Evolutionary conservation across 768 basidiomycete species (phyloP).

Genomic region (Butyriboletus loyo): DNA sequence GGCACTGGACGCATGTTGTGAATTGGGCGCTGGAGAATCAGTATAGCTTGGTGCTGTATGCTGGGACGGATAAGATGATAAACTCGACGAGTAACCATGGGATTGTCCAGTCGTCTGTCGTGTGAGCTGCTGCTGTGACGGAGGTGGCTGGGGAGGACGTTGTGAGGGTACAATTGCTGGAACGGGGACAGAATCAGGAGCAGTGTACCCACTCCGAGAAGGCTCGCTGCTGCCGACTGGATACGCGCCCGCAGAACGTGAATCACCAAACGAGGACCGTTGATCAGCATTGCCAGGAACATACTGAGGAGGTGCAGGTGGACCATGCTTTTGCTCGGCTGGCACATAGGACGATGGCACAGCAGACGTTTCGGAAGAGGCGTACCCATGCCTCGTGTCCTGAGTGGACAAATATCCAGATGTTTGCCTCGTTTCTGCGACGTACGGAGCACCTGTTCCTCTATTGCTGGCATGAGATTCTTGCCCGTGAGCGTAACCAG

Average conservation of each 20-base stretch:
- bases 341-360: constrained; percentile 14
- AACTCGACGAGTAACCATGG: constrained; percentile 14
- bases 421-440: constrained; percentile 20
- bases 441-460: constrained; percentile 2
- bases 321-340: constrained; percentile 20
- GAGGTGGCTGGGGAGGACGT: constrained; percentile 11
- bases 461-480: constrained; percentile 17
- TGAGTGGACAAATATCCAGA: constrained; percentile 18
- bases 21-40: constrained; percentile 16
- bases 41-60: constrained; percentile 13
- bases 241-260: constrained; percentile 20
- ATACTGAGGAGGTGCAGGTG: constrained; percentile 11
- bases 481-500: constrained; percentile 14
- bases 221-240: constrained; percentile 5
- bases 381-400: constrained; percentile 22
- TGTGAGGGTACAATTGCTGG: constrained; percentile 17
- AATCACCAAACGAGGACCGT: constrained; percentile 21
- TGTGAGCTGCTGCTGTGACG: constrained; percentile 18
- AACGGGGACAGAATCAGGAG: constrained; percentile 14
- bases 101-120: constrained; percentile 18
- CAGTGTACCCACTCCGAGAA: constrained; percentile 12
- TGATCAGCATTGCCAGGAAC: constrained; percentile 15
- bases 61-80: constrained; percentile 14
- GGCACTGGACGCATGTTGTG: constrained; percentile 11
- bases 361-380: constrained; percentile 13